These are phyloP conservation scores for Phycomyces nitens DNA, from an alignment of 192 early-diverging fungal species.

Conservation along the genomic window DNA sequence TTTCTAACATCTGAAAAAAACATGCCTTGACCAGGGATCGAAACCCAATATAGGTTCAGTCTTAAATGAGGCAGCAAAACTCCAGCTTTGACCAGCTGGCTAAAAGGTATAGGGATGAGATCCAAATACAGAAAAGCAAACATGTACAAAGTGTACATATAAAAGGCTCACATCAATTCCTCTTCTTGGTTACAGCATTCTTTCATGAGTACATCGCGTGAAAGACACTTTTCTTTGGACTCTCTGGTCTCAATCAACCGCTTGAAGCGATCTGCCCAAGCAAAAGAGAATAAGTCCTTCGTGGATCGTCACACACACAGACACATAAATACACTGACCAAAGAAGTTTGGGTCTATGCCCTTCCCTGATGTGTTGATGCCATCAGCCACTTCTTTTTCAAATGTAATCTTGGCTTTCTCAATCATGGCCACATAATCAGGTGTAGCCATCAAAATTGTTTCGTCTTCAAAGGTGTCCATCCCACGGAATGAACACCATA, in stretches of 20 bases:
- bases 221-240: conserved; percentile 32
- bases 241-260: conserved; percentile 19
- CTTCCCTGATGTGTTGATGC: conserved; percentile 6
- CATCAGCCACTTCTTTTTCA: conserved; percentile 13
- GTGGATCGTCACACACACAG: not conserved
- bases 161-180: conserved; percentile 36
- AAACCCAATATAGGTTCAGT: conserved; percentile 35
- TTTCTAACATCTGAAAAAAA: conserved; percentile 42
- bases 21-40: conserved; percentile 37
- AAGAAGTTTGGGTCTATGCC: conserved; percentile 5
- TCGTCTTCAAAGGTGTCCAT: conserved; percentile 45
- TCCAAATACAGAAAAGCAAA: not conserved
- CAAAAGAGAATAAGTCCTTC: not conserved
- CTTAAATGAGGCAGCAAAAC: conserved; percentile 29
- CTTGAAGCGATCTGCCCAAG: conserved; percentile 33
- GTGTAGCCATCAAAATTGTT: conserved; percentile 38
- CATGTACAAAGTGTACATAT: too few relatives aligned
- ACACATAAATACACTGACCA: conserved; percentile 10
- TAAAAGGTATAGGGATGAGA: not conserved
- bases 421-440: conserved; percentile 36
- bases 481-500: conserved; percentile 39
- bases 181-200: conserved; percentile 31
- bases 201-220: conserved; percentile 28
- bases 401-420: conserved; percentile 34
- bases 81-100: conserved; percentile 21